phyloP scores from a whole-genome alignment of 2,329 filamentous ascomycete species.

The Alternaria consortialis region DNA sequence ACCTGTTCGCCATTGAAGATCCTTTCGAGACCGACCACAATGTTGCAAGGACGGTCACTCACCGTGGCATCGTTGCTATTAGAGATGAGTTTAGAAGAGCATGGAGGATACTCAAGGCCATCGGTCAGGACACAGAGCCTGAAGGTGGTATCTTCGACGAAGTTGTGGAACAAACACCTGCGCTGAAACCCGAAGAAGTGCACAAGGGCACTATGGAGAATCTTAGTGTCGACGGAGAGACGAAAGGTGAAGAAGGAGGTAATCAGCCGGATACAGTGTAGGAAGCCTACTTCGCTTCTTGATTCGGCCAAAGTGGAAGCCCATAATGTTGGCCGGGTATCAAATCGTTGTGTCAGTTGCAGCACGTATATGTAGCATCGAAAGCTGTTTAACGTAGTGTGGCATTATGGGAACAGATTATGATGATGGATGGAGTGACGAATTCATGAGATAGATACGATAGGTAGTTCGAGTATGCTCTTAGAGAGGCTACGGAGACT shows the following conservation, averaged over 20 bases:
- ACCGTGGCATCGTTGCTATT: conserved; percentile 81
- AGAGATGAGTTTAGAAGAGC: conserved; percentile 85
- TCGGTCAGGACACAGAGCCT: conserved; percentile 36
- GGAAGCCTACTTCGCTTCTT: background rate
- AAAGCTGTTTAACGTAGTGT: background rate
- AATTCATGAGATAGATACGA: background rate
- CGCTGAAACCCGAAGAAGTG: conserved; percentile 7
- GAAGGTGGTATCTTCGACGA: conserved; percentile 50
- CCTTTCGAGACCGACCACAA: conserved; percentile 91
- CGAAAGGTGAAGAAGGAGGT: background rate
- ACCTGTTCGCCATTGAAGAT: conserved; percentile 89
- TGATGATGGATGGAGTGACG: background rate
- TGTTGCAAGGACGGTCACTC: conserved; percentile 84
- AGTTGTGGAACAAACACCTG: conserved; percentile 33
- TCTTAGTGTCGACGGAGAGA: background rate
- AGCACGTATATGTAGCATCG: background rate
- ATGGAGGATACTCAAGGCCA: conserved; percentile 66
- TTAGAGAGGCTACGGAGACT: background rate
- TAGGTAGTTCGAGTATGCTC: background rate
- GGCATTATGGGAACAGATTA: background rate
- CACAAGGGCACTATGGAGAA: background rate
- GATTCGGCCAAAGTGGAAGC: background rate
- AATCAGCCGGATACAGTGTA: background rate
- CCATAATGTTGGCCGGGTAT: background rate
- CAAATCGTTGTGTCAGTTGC: background rate